Percentiles rank a stretch among this genome's conserved stretches.
These are phyloP conservation scores for Gossypium rotundifolium DNA, from an alignment of 345 rosid species.

Conservation along the genomic window DNA sequence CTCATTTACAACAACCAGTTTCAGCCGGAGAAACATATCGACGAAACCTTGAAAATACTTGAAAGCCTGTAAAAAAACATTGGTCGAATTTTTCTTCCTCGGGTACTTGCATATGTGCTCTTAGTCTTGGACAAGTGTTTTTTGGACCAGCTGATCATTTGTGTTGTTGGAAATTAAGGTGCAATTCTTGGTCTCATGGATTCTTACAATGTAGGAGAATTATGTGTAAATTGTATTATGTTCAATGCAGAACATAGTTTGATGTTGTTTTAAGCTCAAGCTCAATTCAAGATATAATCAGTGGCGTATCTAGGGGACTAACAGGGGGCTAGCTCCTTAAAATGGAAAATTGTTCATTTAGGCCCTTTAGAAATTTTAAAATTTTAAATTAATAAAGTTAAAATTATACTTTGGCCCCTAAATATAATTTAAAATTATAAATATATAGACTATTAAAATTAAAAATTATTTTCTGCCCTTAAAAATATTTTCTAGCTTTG, in stretches of 20 bases:
- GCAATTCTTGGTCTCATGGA: neutral
- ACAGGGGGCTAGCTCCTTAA: too few species aligned
- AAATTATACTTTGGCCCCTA: too few species aligned
- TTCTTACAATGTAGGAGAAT: constrained; percentile 12
- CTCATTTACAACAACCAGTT: constrained; percentile 91
- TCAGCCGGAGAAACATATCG: constrained; percentile 97
- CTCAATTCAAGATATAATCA: too few species aligned
- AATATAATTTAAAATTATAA: too few species aligned
- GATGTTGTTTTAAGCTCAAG: neutral
- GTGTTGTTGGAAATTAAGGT: neutral
- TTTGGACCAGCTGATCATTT: neutral
- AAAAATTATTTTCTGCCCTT: too few species aligned
- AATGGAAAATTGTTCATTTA: too few species aligned
- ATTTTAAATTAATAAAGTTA: too few species aligned
- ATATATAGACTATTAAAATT: too few species aligned
- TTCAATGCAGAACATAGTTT: neutral
- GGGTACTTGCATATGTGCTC: neutral
- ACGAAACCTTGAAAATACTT: constrained; percentile 85
- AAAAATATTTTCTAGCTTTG: too few species aligned
- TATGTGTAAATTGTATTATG: neutral
- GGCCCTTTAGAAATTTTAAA: too few species aligned
- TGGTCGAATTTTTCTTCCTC: neutral
- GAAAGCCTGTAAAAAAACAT: constrained; percentile 31
- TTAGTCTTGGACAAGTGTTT: neutral
- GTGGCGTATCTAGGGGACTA: too few species aligned